phyloP scores from a whole-genome alignment of 768 basidiomycete genomes.

The Dioszegia hungarica region DNA sequence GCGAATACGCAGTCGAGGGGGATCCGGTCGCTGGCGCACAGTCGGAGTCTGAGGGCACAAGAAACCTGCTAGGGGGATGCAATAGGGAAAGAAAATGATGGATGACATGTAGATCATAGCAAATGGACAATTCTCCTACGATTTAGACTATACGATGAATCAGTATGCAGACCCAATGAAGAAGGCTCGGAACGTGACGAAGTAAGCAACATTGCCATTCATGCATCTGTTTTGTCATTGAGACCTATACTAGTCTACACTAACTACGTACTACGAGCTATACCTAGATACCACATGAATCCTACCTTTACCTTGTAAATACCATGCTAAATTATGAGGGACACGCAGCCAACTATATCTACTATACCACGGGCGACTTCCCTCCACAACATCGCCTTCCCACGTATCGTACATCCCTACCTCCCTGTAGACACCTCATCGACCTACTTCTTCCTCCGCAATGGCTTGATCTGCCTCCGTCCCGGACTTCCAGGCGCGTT shows the following conservation, averaged over 20 bases:
- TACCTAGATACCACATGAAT: too few species aligned
- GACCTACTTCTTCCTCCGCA: background rate
- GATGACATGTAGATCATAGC: background rate
- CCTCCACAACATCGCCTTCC: background rate
- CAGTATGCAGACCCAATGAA: too few species aligned
- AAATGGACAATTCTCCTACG: background rate
- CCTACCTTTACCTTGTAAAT: too few species aligned
- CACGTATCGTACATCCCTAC: background rate
- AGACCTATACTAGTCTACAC: background rate
- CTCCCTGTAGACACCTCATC: background rate
- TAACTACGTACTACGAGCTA: background rate
- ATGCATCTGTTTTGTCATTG: background rate
- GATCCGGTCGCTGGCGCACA: conserved; percentile 3
- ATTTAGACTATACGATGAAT: background rate
- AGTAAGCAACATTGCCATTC: background rate
- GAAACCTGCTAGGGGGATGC: background rate
- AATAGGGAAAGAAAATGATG: background rate
- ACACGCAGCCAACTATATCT: too few species aligned
- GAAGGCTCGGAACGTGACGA: too few species aligned
- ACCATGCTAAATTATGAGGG: background rate
- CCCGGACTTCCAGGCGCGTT: conserved; percentile 16
- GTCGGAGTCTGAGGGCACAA: conserved; percentile 1
- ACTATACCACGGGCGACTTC: background rate
- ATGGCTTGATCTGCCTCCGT: conserved; percentile 7
- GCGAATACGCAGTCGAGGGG: background rate